Percentiles rank a stretch among this genome's conserved stretches.
Evolutionary conservation across 2,329 filamentous ascomycete genomes (phyloP).

Genomic region (Alternaria incomplexa): DNA sequence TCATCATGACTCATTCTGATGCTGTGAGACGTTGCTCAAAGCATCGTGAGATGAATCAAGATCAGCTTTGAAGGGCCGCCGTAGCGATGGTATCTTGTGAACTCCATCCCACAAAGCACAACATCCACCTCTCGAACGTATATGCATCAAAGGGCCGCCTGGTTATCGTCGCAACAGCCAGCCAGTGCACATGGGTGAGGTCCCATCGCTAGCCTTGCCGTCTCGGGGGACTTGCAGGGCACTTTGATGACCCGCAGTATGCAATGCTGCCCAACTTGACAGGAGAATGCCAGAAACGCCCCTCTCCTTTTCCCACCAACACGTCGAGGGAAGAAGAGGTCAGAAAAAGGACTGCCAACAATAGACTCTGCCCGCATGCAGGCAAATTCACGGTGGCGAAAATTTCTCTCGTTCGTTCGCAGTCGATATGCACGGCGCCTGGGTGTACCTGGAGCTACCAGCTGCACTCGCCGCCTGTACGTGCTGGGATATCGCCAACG

Average conservation of each 20-base stretch:
- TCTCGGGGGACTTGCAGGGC: neutral
- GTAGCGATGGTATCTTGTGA: neutral
- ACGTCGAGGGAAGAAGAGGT: neutral
- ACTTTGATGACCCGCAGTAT: conserved; percentile 4
- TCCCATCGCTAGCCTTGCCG: neutral
- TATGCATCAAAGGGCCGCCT: neutral
- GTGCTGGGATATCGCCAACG: neutral
- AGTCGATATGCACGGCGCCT: neutral
- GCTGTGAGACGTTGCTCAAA: neutral
- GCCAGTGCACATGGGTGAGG: neutral
- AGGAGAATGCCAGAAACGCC: neutral
- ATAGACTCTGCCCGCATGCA: neutral
- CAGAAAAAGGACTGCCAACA: neutral
- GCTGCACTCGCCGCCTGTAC: neutral
- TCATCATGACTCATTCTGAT: neutral
- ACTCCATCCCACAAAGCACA: neutral
- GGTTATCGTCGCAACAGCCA: neutral
- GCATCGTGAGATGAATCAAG: neutral
- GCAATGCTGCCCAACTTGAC: conserved; percentile 10
- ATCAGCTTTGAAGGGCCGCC: neutral
- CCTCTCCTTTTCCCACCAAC: neutral
- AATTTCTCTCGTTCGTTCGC: neutral
- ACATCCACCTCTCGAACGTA: neutral
- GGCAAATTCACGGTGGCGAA: neutral
- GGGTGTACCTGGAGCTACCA: neutral